These are phyloP conservation scores for Leccinum longicurvipes DNA, from an alignment of 768 basidiomycete species.

Conservation along the genomic window DNA sequence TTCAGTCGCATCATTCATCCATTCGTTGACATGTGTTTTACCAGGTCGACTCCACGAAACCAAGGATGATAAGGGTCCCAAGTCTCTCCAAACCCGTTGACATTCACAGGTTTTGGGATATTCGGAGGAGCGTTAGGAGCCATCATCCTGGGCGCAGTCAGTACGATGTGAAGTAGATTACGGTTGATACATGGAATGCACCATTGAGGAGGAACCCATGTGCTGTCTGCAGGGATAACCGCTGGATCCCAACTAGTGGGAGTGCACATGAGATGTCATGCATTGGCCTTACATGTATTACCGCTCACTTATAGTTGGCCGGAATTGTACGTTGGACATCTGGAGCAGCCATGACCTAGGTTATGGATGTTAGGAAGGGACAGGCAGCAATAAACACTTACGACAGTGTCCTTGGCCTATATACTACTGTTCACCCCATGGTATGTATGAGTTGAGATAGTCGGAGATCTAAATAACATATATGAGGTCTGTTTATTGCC, in stretches of 20 bases:
- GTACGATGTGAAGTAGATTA: not conserved
- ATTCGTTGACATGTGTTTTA: not conserved
- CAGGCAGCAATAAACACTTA: not conserved
- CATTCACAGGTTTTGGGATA: not conserved
- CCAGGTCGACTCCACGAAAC: constrained; percentile 25
- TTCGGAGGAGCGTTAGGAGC: constrained; percentile 4
- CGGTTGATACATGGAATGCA: not conserved
- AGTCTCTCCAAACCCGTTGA: constrained; percentile 24
- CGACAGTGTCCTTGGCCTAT: not conserved
- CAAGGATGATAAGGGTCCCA: constrained; percentile 20
- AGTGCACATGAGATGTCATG: not conserved
- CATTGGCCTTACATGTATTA: not conserved
- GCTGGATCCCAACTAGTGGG: constrained; percentile 23
- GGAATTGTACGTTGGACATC: constrained; percentile 17
- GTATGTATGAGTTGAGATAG: not conserved
- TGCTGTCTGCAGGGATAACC: constrained; percentile 20
- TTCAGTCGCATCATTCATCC: not conserved
- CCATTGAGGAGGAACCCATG: constrained; percentile 29
- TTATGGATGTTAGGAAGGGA: not conserved
- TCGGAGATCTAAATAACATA: not conserved
- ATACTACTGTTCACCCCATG: not conserved
- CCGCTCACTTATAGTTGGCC: constrained; percentile 16
- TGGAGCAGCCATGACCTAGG: constrained; percentile 19
- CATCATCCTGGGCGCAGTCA: constrained; percentile 18
- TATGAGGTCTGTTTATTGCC: not conserved